Percentiles rank a stretch among this genome's conserved stretches.
These are phyloP conservation scores for Trichaptum fuscoviolaceum DNA, from an alignment of 768 basidiomycete genomes.

Conservation along the genomic window DNA sequence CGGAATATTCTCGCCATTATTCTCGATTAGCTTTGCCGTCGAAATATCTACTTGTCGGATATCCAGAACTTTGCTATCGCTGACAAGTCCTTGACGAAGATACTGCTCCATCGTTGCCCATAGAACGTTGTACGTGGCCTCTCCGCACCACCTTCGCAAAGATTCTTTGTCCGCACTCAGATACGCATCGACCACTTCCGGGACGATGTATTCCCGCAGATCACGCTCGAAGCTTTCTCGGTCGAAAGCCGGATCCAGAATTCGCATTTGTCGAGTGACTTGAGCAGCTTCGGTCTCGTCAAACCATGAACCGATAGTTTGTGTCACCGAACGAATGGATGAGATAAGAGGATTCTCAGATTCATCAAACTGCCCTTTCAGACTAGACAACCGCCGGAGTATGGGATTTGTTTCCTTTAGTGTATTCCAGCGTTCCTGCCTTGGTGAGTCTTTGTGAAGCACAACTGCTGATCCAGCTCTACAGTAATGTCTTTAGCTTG, in stretches of 20 bases:
- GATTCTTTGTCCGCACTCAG: slow-evolving; percentile 84
- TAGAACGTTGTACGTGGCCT: slow-evolving; percentile 96
- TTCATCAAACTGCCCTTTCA: slow-evolving; percentile 77
- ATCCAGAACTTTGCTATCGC: slow-evolving; percentile 92
- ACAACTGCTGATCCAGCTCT: slow-evolving; percentile 87
- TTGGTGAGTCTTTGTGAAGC: slow-evolving; percentile 74
- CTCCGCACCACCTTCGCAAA: slow-evolving; percentile 87
- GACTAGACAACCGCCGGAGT: slow-evolving; percentile 48
- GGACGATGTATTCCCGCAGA: slow-evolving; percentile 93
- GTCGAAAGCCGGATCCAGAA: slow-evolving; percentile 83
- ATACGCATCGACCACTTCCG: slow-evolving; percentile 96
- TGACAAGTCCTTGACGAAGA: slow-evolving; percentile 82
- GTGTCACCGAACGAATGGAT: slow-evolving; percentile 75
- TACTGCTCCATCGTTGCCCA: slow-evolving; percentile 98
- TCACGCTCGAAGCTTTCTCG: slow-evolving; percentile 87
- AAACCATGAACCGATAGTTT: slow-evolving; percentile 83
- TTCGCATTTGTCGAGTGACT: slow-evolving; percentile 80
- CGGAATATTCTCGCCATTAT: slow-evolving; percentile 57
- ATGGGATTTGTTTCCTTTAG: slow-evolving; percentile 79
- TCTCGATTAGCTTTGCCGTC: slow-evolving; percentile 85
- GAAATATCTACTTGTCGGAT: slow-evolving; percentile 95
- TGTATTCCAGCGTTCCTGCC: slow-evolving; percentile 75
- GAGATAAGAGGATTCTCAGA: slow-evolving; percentile 89
- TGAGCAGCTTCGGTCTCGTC: slow-evolving; percentile 99
- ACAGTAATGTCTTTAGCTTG: slow-evolving; percentile 2